Conservation (phyloP, 2,329 filamentous ascomycete genomes). For the Teratosphaeria viscida region DNA sequence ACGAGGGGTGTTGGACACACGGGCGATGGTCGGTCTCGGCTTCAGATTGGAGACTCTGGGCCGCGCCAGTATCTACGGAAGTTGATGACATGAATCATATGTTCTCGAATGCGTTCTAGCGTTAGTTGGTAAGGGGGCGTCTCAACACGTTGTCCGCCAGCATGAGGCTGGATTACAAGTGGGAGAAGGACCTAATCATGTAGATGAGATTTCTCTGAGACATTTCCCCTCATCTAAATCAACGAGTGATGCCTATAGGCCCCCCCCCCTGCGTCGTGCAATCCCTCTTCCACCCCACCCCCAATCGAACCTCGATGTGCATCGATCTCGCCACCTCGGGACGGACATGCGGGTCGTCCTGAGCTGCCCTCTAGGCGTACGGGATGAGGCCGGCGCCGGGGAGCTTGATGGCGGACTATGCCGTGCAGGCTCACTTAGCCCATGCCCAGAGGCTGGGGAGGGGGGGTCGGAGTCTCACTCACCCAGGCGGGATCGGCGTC, state of each 20-base stretch:
- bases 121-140: neutral
- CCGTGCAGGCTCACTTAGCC: neutral
- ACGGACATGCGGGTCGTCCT: neutral
- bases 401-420: neutral
- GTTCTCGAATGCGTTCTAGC: neutral
- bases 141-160: neutral
- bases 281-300: neutral
- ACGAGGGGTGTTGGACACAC: constrained; percentile 19
- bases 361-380: neutral
- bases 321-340: neutral
- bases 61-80: constrained; percentile 9
- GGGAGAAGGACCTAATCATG: neutral
- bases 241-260: neutral
- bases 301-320: neutral
- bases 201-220: neutral
- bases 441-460: neutral
- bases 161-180: neutral
- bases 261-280: neutral
- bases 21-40: constrained; percentile 17
- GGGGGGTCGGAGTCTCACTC: neutral
- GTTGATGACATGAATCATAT: neutral
- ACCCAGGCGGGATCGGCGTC: neutral
- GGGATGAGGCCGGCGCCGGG: neutral
- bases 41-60: constrained; percentile 22
- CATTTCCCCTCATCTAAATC: neutral